Evolutionary conservation across 176 grass and related monocot genomes (phyloP).

Genomic region (Hordeum vulgare): MorexV3_pseudomolecules_assembly NC_058522.1:169453257-169453756

Average conservation of each 20-base stretch:
- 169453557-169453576: neutral
- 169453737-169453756: neutral
- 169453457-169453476: neutral
- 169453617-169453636: neutral
- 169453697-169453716: neutral
- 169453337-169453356: neutral
- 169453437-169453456: neutral
- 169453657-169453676: neutral
- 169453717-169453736: neutral
- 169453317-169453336: neutral
- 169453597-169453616: neutral
- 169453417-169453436: neutral
- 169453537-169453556: too few relatives aligned
- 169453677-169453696: accelerated
- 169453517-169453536: too few relatives aligned
- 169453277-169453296: neutral
- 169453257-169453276: neutral
- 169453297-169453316: neutral
- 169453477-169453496: neutral
- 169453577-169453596: neutral
- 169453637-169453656: neutral
- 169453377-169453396: neutral
- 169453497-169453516: neutral
- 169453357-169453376: neutral
- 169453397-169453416: neutral